A percentile compares a stretch with the other conserved stretches of the same genome.
phyloP scores from a whole-genome alignment of 495 filamentous ascomycete species.

The Hypoxylon fuscum region DNA sequence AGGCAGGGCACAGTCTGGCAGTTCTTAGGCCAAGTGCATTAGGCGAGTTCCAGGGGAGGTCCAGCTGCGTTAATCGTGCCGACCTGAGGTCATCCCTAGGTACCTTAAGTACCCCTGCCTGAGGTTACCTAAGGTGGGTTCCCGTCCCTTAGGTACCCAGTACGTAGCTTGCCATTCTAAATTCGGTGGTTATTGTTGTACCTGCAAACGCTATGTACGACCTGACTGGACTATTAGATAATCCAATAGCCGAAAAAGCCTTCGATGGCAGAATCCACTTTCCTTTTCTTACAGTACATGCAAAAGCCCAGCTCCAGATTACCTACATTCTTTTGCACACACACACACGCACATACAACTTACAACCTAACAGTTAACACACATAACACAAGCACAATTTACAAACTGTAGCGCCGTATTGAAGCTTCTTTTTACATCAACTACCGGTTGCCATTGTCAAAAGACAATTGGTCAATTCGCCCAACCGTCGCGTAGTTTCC shows the following conservation, averaged over 20 bases:
- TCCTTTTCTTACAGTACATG: conserved; percentile 27
- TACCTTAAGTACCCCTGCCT: conserved; percentile 3
- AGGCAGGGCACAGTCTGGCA: neutral
- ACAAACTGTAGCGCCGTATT: conserved; percentile 24
- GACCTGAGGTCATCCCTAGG: conserved; percentile 15
- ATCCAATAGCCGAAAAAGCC: conserved; percentile 40
- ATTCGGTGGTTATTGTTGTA: neutral
- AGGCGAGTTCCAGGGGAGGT: conserved; percentile 17
- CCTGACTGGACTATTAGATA: conserved; percentile 35
- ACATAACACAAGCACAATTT: conserved; percentile 27
- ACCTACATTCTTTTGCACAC: conserved; percentile 27
- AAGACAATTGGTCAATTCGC: conserved; percentile 45
- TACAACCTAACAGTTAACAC: neutral
- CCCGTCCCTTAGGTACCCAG: neutral
- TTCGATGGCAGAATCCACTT: conserved; percentile 33
- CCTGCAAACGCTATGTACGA: neutral
- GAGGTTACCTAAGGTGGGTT: neutral
- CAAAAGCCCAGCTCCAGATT: conserved; percentile 28
- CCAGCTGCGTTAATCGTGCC: conserved; percentile 23
- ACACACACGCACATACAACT: neutral
- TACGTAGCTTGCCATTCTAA: neutral
- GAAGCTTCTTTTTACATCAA: conserved; percentile 28
- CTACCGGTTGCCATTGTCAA: conserved; percentile 40
- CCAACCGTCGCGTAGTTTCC: conserved; percentile 34
- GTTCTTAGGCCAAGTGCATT: neutral